Evolutionary conservation across 345 rosid genomes (phyloP), one percentile per base, ranked within the genome.

Genomic region (Eucalyptus victrix): DNA sequence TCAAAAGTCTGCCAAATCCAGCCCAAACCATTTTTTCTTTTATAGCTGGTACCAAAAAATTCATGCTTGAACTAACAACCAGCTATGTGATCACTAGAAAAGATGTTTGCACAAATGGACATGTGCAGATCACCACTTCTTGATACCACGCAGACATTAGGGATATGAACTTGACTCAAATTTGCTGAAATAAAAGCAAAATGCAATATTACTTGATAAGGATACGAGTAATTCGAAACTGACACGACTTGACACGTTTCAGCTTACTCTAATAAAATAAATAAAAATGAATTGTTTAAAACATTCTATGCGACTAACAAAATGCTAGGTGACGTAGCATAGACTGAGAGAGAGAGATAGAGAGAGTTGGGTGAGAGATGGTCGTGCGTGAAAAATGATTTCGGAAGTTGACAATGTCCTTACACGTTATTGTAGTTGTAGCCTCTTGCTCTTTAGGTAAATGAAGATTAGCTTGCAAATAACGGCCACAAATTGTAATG

Each of bases 91-190:
- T 23, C 30, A 40, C 83, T 76, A 21, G 83, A 76, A 72, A 76
- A 72, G 23, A 76, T 40, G 85, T 23, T 40, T 6, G 30, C 28
- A 23, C 28, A 5, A 34, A 69, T n/a, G 13, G 42, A 21, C 24
- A 69, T 17, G 42, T 1, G 42, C 24, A 1, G 3, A 76, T 40
- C 26, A 12, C 14, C 9, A 5, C 2, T 40, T 40, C 85, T 12
- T 2, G 47, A 76, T 24, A 21, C 8, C 30, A 23, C 3, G 5
- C 7, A 40, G 13, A 16, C 2, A 11, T 1, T 13, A 0, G 16
- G 16, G 2, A 76, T 40, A 6, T 44, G 17, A 40, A 12, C 47
- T 76, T 6, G 30, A 12, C 85, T 76, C 16, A 3, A 12, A 37
- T 76, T 40, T 3, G 9, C 0, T 2, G 5, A 11, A 76, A 76